phyloP scores from a whole-genome alignment of 345 rosid genomes.

The Hevea brasiliensis region DNA sequence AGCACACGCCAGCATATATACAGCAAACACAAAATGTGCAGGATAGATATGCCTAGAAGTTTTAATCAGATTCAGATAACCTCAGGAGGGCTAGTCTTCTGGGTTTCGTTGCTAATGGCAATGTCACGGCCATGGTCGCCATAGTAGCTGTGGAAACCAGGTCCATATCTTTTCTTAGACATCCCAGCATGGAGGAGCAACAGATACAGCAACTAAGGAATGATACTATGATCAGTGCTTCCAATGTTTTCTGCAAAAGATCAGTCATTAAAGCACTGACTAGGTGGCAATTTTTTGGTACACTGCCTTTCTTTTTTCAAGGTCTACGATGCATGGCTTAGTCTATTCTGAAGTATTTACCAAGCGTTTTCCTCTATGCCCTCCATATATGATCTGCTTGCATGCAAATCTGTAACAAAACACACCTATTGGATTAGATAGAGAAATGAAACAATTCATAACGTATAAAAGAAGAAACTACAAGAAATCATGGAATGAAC shows the following conservation, averaged over 20 bases:
- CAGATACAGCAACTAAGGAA: slow-evolving; percentile 24
- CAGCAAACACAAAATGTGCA: neutral
- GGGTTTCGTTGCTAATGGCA: neutral
- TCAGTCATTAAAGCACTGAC: neutral
- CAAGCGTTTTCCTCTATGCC: slow-evolving; percentile 44
- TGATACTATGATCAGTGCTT: slow-evolving; percentile 30
- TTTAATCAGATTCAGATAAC: neutral
- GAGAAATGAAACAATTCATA: neutral
- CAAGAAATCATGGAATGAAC: neutral
- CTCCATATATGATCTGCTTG: slow-evolving; percentile 39
- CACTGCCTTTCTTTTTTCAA: no score
- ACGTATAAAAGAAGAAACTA: neutral
- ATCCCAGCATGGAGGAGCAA: slow-evolving; percentile 29
- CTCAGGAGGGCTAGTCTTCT: neutral
- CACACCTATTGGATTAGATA: neutral
- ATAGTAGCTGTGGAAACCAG: slow-evolving; percentile 16
- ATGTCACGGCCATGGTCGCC: neutral
- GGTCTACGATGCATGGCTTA: no score
- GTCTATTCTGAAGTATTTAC: slow-evolving; percentile 15
- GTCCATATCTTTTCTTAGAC: slow-evolving; percentile 12
- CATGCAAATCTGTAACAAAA: slow-evolving; percentile 24
- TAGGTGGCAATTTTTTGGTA: neutral
- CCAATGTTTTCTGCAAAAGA: slow-evolving; percentile 39
- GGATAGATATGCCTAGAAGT: neutral
- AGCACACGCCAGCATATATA: neutral